These are phyloP conservation scores for Lachnellula cervina DNA, from an alignment of 2,329 filamentous ascomycete genomes.

Conservation along the genomic window DNA sequence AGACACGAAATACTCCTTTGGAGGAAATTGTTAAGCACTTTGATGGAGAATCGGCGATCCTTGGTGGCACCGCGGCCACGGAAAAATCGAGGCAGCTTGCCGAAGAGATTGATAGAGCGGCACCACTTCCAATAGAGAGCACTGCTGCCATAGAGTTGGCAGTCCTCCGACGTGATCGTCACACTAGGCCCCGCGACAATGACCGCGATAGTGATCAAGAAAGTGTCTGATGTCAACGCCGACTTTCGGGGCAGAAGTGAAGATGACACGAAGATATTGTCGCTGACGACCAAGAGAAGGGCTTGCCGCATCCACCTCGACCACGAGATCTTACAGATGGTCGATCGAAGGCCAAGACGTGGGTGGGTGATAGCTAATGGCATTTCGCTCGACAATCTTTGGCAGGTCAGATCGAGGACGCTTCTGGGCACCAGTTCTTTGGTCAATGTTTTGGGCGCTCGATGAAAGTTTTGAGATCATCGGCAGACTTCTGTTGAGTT, in stretches of 20 bases:
- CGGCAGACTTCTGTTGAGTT: constrained; percentile 3
- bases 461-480: constrained; percentile 11
- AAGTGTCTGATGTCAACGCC: background rate
- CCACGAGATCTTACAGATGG: no score
- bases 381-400: no score
- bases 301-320: no score
- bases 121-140: background rate
- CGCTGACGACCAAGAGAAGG: no score
- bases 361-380: no score
- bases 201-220: background rate
- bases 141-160: background rate
- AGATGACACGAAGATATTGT: background rate
- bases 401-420: background rate
- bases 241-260: background rate
- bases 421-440: background rate
- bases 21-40: constrained; percentile 41
- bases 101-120: constrained; percentile 10
- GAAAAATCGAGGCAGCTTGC: constrained; percentile 13
- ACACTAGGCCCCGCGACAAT: background rate
- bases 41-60: constrained; percentile 36
- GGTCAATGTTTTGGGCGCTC: constrained; percentile 1
- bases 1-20: constrained; percentile 39
- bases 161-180: background rate
- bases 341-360: no score
- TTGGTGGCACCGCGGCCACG: constrained; percentile 7